Percentiles rank a stretch among this genome's conserved stretches.
phyloP scores from a whole-genome alignment of 169 alveolate genomes.

The Eimeria necatrix region DNA sequence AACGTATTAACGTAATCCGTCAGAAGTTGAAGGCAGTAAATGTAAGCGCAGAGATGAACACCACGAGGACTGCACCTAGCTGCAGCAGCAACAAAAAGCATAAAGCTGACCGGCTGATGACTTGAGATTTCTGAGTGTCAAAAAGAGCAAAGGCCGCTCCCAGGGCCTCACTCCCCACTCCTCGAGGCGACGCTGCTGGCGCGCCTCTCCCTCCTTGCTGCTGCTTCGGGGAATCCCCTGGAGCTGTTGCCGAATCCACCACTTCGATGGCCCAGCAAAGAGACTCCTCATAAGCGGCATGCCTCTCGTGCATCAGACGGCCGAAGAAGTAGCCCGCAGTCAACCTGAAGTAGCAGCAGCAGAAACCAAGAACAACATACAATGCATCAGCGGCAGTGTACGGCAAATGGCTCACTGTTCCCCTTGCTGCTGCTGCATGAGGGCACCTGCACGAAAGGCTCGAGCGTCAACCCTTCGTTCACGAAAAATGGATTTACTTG shows the following conservation, averaged over 20 bases:
- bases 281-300: slow-evolving; percentile 21
- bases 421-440: not conserved
- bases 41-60: not conserved
- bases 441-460: not conserved
- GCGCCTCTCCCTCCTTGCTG: not conserved
- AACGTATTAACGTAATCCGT: not conserved
- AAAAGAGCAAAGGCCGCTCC: not conserved
- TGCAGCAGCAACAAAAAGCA: slow-evolving; percentile 22
- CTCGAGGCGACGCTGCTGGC: not conserved
- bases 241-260: slow-evolving; percentile 15
- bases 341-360: slow-evolving; percentile 41
- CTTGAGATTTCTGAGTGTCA: not conserved
- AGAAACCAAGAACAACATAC: not conserved
- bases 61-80: not conserved
- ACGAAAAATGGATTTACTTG: too few species aligned
- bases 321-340: slow-evolving; percentile 41
- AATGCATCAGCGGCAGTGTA: not conserved
- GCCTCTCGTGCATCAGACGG: slow-evolving; percentile 22
- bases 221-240: not conserved
- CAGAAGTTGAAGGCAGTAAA: not conserved
- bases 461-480: too few species aligned
- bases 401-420: not conserved
- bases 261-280: slow-evolving; percentile 5
- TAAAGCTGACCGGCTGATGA: slow-evolving; percentile 27
- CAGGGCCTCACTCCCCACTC: not conserved